These are phyloP conservation scores for Phytophthora nicotianae DNA, from an alignment of 352 stramenopile genomes.

Conservation along the genomic window DNA sequence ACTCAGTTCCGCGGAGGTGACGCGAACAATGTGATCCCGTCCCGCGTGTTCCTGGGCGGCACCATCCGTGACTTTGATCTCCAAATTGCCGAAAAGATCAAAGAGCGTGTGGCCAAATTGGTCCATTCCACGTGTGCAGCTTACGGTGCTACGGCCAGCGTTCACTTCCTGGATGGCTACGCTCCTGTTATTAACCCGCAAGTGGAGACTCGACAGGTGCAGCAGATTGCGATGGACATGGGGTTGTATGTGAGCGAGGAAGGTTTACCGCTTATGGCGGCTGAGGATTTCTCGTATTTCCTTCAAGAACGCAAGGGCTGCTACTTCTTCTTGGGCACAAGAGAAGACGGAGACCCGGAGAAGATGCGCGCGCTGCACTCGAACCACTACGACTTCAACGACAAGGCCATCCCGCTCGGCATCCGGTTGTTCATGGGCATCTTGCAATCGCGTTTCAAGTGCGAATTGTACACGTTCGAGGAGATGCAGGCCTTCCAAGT, in stretches of 20 bases:
- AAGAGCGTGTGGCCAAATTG: conserved; percentile 84
- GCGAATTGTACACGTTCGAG: conserved; percentile 64
- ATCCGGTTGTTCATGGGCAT: conserved; percentile 82
- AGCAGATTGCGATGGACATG: conserved; percentile 76
- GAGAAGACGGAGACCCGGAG: conserved; percentile 60
- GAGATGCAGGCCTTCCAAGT: conserved; percentile 81
- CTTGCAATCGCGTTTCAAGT: conserved; percentile 69
- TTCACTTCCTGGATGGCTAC: conserved; percentile 77
- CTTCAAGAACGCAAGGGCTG: conserved; percentile 82
- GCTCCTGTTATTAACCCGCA: conserved; percentile 79
- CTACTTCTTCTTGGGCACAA: conserved; percentile 87
- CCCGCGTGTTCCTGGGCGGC: conserved; percentile 78
- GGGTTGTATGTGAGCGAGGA: conserved; percentile 79
- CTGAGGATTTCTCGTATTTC: conserved; percentile 95
- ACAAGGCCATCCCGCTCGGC: conserved; percentile 83
- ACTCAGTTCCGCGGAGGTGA: conserved; percentile 92
- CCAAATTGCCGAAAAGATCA: conserved; percentile 82
- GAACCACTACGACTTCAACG: conserved; percentile 86
- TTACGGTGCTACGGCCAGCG: conserved; percentile 70
- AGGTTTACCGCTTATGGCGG: conserved; percentile 91
- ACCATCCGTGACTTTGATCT: conserved; percentile 94
- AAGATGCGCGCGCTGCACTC: conserved; percentile 75
- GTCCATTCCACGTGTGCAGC: conserved; percentile 84
- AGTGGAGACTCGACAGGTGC: conserved; percentile 80
- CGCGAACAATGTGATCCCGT: conserved; percentile 96